These are phyloP conservation scores for Aspergillus thermomutatus DNA, from an alignment of 2,329 filamentous ascomycete species.

Conservation along the genomic window DNA sequence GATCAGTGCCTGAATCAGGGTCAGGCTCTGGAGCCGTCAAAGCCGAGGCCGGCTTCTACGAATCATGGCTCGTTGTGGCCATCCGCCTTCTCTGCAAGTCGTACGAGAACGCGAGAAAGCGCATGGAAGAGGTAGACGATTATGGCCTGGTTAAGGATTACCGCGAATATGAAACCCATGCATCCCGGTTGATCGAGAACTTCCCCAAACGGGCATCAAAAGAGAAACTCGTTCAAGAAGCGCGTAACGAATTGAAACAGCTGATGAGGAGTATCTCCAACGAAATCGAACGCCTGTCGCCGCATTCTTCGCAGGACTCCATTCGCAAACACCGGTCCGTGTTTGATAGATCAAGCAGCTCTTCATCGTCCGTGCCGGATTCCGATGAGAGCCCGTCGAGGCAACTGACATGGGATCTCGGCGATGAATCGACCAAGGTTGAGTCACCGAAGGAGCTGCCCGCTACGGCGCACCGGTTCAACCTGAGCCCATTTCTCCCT, in stretches of 20 bases:
- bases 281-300: slow-evolving; percentile 43
- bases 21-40: slow-evolving; percentile 2
- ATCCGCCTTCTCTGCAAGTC: slow-evolving; percentile 41
- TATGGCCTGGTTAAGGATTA: slow-evolving; percentile 45
- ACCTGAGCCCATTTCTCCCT: slow-evolving; percentile 31
- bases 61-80: slow-evolving; percentile 44
- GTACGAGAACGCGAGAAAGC: slow-evolving; percentile 39
- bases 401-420: slow-evolving; percentile 31
- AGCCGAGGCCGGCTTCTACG: slow-evolving; percentile 34
- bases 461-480: slow-evolving; percentile 20
- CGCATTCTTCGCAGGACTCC: slow-evolving; percentile 40
- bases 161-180: slow-evolving; percentile 47
- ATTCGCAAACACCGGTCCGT: slow-evolving; percentile 40
- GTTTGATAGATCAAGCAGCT: slow-evolving; percentile 46
- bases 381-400: slow-evolving; percentile 36
- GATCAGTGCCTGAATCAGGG: background rate
- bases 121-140: slow-evolving; percentile 36
- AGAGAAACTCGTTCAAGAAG: slow-evolving; percentile 29
- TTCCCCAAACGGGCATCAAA: slow-evolving; percentile 34
- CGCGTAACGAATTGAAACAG: slow-evolving; percentile 33
- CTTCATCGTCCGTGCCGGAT: slow-evolving; percentile 42
- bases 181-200: slow-evolving; percentile 37
- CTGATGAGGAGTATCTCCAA: slow-evolving; percentile 35
- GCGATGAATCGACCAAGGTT: slow-evolving; percentile 26
- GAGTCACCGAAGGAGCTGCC: slow-evolving; percentile 35